These are phyloP conservation scores for Paxillus ammoniavirescens DNA, from an alignment of 768 basidiomycete genomes.

Conservation along the genomic window DNA sequence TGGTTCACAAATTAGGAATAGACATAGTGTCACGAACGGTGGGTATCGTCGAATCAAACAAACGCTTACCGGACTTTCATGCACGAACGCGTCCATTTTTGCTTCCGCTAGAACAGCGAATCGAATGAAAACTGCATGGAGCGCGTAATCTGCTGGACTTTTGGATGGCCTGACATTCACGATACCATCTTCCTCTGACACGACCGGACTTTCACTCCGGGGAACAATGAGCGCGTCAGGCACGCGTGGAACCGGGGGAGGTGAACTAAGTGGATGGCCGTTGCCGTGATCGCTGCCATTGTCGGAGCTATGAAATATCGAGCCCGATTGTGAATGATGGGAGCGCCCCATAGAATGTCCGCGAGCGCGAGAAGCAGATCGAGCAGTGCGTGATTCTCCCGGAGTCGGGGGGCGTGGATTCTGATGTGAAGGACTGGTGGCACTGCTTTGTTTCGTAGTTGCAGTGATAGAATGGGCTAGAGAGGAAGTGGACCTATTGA, in stretches of 20 bases:
- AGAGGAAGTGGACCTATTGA: conserved; percentile 79
- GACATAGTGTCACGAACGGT: background rate
- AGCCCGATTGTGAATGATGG: conserved; percentile 75
- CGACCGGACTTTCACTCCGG: conserved; percentile 50
- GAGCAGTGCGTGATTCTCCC: conserved; percentile 35
- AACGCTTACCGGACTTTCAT: conserved; percentile 60
- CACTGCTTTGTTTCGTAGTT: conserved; percentile 38
- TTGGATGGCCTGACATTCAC: conserved; percentile 63
- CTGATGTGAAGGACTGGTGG: conserved; percentile 45
- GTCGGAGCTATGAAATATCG: conserved; percentile 69
- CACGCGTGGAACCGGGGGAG: conserved; percentile 78
- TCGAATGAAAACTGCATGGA: conserved; percentile 85
- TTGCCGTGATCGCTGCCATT: conserved; percentile 67
- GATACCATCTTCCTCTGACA: conserved; percentile 66
- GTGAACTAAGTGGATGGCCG: conserved; percentile 45
- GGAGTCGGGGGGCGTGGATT: conserved; percentile 63
- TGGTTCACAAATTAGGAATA: background rate
- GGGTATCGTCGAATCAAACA: background rate
- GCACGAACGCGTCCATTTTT: conserved; percentile 76
- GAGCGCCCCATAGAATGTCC: conserved; percentile 67
- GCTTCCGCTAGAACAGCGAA: conserved; percentile 79
- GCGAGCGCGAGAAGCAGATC: conserved; percentile 45
- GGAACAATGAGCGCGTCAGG: conserved; percentile 56
- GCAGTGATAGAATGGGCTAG: conserved; percentile 48
- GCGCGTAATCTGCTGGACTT: conserved; percentile 84